These are phyloP conservation scores for Eucalyptus sideroxylon DNA, from an alignment of 345 rosid genomes.

Conservation along the genomic window DNA sequence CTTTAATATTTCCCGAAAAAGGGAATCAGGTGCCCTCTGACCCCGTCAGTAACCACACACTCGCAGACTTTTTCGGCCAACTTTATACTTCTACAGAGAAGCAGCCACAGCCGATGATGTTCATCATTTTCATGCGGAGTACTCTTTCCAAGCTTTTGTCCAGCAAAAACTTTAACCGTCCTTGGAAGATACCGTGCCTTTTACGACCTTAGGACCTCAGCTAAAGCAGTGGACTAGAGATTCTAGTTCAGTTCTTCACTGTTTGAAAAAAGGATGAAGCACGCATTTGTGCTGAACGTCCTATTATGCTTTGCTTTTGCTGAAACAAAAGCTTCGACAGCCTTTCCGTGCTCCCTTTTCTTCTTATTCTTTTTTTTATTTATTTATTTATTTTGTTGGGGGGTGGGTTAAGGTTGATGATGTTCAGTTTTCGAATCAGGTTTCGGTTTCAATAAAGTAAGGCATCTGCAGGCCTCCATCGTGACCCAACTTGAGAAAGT, in stretches of 20 bases:
- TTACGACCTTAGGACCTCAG: background rate
- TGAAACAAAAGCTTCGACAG: background rate
- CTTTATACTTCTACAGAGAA: background rate
- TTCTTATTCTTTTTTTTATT: background rate
- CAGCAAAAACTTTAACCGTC: background rate
- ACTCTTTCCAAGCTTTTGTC: background rate
- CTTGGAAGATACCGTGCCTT: background rate
- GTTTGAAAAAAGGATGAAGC: background rate
- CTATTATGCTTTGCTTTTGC: background rate
- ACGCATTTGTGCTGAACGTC: background rate
- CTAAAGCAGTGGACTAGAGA: background rate
- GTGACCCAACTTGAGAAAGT: background rate
- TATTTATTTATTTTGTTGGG: background rate
- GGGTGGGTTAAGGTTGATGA: background rate
- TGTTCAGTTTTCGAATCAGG: background rate
- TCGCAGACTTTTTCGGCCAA: background rate
- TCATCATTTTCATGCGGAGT: background rate
- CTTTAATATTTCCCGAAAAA: background rate
- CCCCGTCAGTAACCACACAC: background rate
- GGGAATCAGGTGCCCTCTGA: background rate
- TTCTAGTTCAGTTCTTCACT: background rate
- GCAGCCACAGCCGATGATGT: background rate
- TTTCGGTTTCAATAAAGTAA: background rate
- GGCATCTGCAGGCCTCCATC: background rate
- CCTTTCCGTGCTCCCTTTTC: background rate